phyloP scores from a whole-genome alignment of 495 filamentous ascomycete genomes.

The Lineolata rhizophorae region DNA sequence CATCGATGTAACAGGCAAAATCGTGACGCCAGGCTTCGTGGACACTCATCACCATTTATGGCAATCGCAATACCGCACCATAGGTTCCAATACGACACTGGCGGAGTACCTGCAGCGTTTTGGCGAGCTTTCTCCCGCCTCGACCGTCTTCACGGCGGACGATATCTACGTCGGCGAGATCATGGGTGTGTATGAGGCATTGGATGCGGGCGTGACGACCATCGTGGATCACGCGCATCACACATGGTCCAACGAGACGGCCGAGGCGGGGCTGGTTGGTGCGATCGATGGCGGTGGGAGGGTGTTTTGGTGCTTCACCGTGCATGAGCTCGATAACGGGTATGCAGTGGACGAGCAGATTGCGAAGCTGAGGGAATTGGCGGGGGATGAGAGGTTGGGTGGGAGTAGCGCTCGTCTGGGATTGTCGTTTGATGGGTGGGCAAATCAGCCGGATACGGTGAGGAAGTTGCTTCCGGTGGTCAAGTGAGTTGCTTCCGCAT shows the following conservation, averaged over 20 bases:
- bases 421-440: too few species aligned
- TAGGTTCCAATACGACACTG: constrained; percentile 19
- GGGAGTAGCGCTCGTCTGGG: too few species aligned
- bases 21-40: constrained; percentile 34
- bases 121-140: constrained; percentile 15
- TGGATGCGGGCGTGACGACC: constrained; percentile 35
- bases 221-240: constrained; percentile 34
- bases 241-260: constrained; percentile 21
- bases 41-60: constrained; percentile 38
- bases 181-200: constrained; percentile 25
- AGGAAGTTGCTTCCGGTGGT: too few species aligned
- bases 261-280: constrained; percentile 22
- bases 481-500: too few species aligned
- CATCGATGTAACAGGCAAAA: constrained; percentile 31
- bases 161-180: constrained; percentile 34
- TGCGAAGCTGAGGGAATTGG: too few species aligned
- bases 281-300: constrained; percentile 25
- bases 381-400: too few species aligned
- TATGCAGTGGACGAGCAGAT: too few species aligned
- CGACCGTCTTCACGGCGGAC: constrained; percentile 23
- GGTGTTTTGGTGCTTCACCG: constrained; percentile 25
- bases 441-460: too few species aligned
- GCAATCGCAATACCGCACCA: constrained; percentile 28
- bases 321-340: constrained; percentile 16
- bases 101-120: constrained; percentile 21